A percentile compares a stretch with the other conserved stretches of the same genome.
phyloP scores from a whole-genome alignment of 2,329 filamentous ascomycete genomes.

The Ascochyta clinopodiicola region DNA sequence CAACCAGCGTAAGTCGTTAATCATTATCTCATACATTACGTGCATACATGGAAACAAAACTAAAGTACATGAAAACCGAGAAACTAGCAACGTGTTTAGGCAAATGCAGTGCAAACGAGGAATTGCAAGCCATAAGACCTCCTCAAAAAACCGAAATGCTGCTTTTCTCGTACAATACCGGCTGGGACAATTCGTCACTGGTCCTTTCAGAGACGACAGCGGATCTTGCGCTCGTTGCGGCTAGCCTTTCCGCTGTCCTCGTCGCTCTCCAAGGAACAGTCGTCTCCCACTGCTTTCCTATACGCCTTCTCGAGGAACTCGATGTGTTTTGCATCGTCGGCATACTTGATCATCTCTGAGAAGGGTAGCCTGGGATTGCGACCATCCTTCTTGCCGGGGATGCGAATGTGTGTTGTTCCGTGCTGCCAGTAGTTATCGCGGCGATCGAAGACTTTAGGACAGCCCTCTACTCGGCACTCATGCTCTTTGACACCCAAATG shows the following conservation, averaged over 20 bases:
- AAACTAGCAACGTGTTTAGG: constrained; percentile 26
- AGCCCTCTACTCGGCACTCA: constrained; percentile 30
- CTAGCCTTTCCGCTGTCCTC: constrained; percentile 5
- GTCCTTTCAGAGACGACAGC: constrained; percentile 12
- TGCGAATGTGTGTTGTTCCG: constrained; percentile 37
- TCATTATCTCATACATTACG: constrained; percentile 37
- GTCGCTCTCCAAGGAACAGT: constrained; percentile 21
- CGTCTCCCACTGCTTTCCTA: constrained; percentile 24
- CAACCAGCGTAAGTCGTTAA: constrained; percentile 6
- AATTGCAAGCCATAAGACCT: constrained; percentile 20
- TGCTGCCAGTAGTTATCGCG: constrained; percentile 48
- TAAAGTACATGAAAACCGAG: constrained; percentile 34
- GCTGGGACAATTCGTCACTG: constrained; percentile 3
- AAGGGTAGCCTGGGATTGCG: constrained; percentile 35
- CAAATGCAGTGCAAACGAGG: constrained; percentile 17
- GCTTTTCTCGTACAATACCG: constrained; percentile 18
- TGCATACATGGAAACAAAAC: constrained; percentile 22
- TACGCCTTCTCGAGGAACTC: constrained; percentile 38
- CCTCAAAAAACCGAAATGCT: constrained; percentile 22
- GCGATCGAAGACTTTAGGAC: constrained; percentile 36
- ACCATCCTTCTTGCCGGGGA: constrained; percentile 36
- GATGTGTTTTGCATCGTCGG: constrained; percentile 37
- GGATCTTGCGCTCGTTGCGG: constrained; percentile 5
- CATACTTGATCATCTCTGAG: constrained; percentile 29
- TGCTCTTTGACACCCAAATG: constrained; percentile 31